These are phyloP conservation scores for Stygiomarasmius scandens DNA, from an alignment of 1,284 basidiomycete genomes.

Conservation along the genomic window DNA sequence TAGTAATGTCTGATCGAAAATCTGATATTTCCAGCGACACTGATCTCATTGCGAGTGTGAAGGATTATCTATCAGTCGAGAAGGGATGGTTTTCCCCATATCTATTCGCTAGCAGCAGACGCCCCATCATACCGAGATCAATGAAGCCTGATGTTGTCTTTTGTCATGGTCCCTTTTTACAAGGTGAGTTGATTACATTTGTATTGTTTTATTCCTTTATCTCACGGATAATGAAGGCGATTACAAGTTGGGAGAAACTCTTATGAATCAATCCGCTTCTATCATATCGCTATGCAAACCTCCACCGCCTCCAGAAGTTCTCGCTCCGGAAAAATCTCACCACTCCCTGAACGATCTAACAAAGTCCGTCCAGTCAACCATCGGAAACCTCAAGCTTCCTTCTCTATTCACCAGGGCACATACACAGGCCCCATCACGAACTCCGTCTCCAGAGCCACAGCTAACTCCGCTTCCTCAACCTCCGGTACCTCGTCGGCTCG, in stretches of 20 bases:
- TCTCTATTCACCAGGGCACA: conserved; percentile 48
- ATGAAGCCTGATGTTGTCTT: conserved; percentile 71
- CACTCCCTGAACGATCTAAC: conserved; percentile 18
- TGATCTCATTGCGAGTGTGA: conserved; percentile 61
- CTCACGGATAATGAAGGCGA: conserved; percentile 43
- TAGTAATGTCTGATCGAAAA: neutral
- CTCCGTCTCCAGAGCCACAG: conserved; percentile 52
- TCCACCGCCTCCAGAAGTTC: conserved; percentile 22
- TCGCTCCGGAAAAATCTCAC: conserved; percentile 17
- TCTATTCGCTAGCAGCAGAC: conserved; percentile 60
- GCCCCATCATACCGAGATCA: conserved; percentile 60
- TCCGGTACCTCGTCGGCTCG: conserved; percentile 53
- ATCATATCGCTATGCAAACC: conserved; percentile 49
- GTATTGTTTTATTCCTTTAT: conserved; percentile 1
- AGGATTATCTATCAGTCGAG: conserved; percentile 62
- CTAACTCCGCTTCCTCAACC: conserved; percentile 45
- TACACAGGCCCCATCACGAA: conserved; percentile 54
- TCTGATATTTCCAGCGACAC: conserved; percentile 39
- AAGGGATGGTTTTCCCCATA: conserved; percentile 74
- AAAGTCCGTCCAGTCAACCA: conserved; percentile 8
- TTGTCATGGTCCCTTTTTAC: conserved; percentile 65
- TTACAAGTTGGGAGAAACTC: conserved; percentile 59
- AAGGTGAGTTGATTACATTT: conserved; percentile 35
- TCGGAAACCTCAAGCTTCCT: conserved; percentile 28
- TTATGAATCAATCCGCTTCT: conserved; percentile 56